Evolutionary conservation across 257 asterid species (phyloP), one percentile per base, ranked within the genome.

Genomic region (Nyctanthes arbortristis): DNA sequence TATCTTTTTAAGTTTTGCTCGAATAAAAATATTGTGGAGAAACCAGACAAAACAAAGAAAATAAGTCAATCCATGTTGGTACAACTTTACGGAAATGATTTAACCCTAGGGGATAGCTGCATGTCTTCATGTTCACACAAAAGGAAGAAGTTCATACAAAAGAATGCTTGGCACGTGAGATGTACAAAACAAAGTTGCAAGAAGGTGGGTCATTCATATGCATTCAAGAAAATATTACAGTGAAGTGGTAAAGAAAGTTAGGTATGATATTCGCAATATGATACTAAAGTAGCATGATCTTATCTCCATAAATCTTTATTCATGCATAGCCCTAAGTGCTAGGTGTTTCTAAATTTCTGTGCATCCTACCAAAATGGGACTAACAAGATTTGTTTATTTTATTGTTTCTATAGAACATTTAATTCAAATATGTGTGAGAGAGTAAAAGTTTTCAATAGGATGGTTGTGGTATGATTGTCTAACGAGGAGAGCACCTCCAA

Each of bases 201-300:
- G 59, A 52, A 52, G 10, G 59, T 52, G 59, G 59, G 59, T 52
- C 59, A 52, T 52, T 52, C 59, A 52, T 27, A 8, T 27, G 22
- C 59, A 24, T 62, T 62, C 22, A 6, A 25, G n/a, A n/a, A n/a
- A n/a, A n/a, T n/a, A n/a, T n/a, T n/a, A n/a, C n/a, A n/a, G n/a
- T n/a, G n/a, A n/a, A n/a, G n/a, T n/a, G n/a, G n/a, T n/a, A n/a
- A 11, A 13, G 16, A 56, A 72, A 28, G 61, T 72, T 72, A 54
- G 77, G 71, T 56, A 63, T 5, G 65, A 28, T 3, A 4, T 2
- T 4, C 43, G 5, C 2, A 8, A 36, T 36, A 36, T 35, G 40
- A 35, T 35, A 35, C 13, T 7, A 0, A 43, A 13, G 20, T 7
- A 1, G 16, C 4, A 13, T 14, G 24, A 45, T n/a, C 24, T 47